Conservation (phyloP, 2,329 filamentous ascomycete species). For the Xylaria sp. region DNA sequence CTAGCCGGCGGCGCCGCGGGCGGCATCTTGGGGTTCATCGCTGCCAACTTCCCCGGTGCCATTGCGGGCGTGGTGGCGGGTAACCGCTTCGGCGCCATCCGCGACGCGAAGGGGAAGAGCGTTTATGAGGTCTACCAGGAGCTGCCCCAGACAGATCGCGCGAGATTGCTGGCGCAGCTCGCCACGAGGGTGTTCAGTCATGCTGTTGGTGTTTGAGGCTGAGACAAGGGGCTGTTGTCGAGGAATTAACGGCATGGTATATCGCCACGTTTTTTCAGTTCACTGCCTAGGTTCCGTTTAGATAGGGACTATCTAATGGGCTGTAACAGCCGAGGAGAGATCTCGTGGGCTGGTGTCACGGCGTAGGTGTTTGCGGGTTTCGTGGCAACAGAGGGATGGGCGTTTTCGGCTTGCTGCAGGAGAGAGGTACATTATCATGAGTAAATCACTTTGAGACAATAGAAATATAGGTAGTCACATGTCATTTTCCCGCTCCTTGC, state of each 20-base stretch:
- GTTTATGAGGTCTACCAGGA: conserved; percentile 93
- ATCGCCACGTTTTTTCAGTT: not conserved
- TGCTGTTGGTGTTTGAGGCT: conserved; percentile 67
- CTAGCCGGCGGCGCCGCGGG: conserved; percentile 87
- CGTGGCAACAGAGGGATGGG: conserved; percentile 5
- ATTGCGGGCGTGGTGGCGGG: conserved; percentile 92
- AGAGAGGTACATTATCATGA: not conserved
- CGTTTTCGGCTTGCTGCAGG: conserved; percentile 8
- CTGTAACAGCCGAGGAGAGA: not conserved
- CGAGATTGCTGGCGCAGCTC: conserved; percentile 82
- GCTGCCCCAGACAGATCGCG: conserved; percentile 83
- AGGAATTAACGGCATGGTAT: no score
- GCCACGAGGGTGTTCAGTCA: conserved; percentile 88
- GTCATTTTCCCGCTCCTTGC: not conserved
- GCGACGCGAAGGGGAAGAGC: conserved; percentile 92
- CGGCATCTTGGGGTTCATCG: conserved; percentile 91
- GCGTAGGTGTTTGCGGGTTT: conserved; percentile 13
- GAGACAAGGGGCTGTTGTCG: not conserved
- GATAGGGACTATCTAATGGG: not conserved
- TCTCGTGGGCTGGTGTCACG: not conserved
- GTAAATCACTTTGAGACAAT: not conserved
- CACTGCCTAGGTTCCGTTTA: not conserved
- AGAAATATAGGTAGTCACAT: conserved; percentile 7
- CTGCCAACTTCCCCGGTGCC: conserved; percentile 90
- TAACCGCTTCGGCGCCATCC: conserved; percentile 87